A percentile compares a stretch with the other conserved stretches of the same genome.
phyloP scores from a whole-genome alignment of 306 rosid genomes.

The barrel medic (Medicago truncatula) region MtrunA17r5.0-ANR NC_053045.1:51330001-51330500 shows the following conservation, averaged over 20 bases:
- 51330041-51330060: slow-evolving; percentile 35
- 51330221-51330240: not conserved
- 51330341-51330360: not conserved
- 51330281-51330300: not conserved
- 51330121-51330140: not conserved
- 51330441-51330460: not conserved
- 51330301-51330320: not conserved
- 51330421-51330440: not conserved
- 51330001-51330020: not conserved
- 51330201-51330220: not conserved
- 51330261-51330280: not conserved
- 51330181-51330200: not conserved
- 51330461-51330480: not conserved
- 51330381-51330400: not conserved
- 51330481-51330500: not conserved
- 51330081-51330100: slow-evolving; percentile 10
- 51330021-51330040: slow-evolving; percentile 22
- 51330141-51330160: not conserved
- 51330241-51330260: not conserved
- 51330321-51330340: not conserved
- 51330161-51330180: not conserved
- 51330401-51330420: not conserved
- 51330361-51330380: not conserved
- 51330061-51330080: not conserved
- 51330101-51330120: slow-evolving; percentile 38